Percentiles rank a stretch among this genome's conserved stretches.
These are phyloP conservation scores for Colletotrichum sp. DNA, from an alignment of 2,329 filamentous ascomycete genomes.

Conservation along the genomic window DNA sequence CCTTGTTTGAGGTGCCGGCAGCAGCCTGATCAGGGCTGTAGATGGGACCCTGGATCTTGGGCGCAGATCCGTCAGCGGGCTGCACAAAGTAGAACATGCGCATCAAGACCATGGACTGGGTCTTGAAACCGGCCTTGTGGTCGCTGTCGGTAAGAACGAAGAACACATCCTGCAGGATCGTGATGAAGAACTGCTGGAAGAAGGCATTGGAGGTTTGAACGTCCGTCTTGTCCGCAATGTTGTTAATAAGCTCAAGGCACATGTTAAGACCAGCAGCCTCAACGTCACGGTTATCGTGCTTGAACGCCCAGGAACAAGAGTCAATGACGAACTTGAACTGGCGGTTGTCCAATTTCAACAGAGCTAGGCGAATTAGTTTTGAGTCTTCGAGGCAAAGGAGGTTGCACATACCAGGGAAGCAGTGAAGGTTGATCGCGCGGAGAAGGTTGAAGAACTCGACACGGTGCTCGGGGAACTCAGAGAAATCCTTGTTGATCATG, in stretches of 20 bases:
- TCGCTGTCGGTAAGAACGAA: conserved; percentile 97
- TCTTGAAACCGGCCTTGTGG: conserved; percentile 99
- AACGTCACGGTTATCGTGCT: conserved; percentile 98
- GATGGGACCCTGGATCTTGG: conserved; percentile 92
- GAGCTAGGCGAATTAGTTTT: conserved; percentile 51
- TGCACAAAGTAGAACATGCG: conserved; percentile 98
- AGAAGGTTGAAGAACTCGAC: conserved; percentile 99
- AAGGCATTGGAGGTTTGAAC: conserved; percentile 86
- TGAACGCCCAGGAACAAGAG: conserved; percentile 99
- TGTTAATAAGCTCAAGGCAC: conserved; percentile 96
- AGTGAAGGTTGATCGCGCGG: conserved; percentile 94
- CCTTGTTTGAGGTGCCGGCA: conserved; percentile 83
- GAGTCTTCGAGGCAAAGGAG: neutral
- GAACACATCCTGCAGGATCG: conserved; percentile 96
- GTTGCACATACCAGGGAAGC: conserved; percentile 74
- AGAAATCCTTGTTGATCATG: conserved; percentile 99
- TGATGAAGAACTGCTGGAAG: conserved; percentile 97
- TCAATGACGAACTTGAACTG: conserved; percentile 99
- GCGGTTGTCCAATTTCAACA: conserved; percentile 91
- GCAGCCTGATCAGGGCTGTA: conserved; percentile 86
- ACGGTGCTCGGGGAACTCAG: conserved; percentile 96
- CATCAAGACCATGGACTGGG: conserved; percentile 90
- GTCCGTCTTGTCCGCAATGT: conserved; percentile 88
- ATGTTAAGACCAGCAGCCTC: conserved; percentile 96
- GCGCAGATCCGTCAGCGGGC: conserved; percentile 67